A percentile compares a stretch with the other conserved stretches of the same genome.
Conservation (phyloP, 2,329 filamentous ascomycete species). For the Seiridium unicorne region DNA sequence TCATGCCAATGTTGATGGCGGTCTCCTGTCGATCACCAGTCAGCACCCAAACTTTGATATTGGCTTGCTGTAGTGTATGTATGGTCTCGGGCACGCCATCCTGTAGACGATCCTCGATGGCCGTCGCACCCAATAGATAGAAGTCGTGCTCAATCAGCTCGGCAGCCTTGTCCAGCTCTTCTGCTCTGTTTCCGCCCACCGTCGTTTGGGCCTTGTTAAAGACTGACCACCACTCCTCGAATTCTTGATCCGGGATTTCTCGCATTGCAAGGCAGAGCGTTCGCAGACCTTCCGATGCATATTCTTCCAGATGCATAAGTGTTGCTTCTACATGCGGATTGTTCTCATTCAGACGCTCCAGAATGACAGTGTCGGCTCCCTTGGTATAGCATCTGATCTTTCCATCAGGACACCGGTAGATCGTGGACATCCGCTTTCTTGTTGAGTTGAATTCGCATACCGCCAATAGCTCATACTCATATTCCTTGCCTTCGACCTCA, state of each 20-base stretch:
- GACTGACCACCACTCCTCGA: conserved; percentile 79
- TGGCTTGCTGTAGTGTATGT: conserved; percentile 91
- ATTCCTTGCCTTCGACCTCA: conserved; percentile 66
- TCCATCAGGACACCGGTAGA: conserved; percentile 94
- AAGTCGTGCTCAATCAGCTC: conserved; percentile 94
- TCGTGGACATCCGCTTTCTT: conserved; percentile 95
- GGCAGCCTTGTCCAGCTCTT: conserved; percentile 94
- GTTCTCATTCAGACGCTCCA: conserved; percentile 81
- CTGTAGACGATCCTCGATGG: conserved; percentile 94
- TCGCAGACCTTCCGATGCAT: conserved; percentile 91
- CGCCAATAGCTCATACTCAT: conserved; percentile 86
- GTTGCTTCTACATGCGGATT: conserved; percentile 90
- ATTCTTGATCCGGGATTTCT: conserved; percentile 87
- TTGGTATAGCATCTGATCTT: conserved; percentile 94
- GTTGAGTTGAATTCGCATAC: conserved; percentile 99
- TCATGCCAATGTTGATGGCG: conserved; percentile 99
- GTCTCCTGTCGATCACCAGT: conserved; percentile 98
- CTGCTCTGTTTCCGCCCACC: conserved; percentile 85
- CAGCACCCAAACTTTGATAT: conserved; percentile 98
- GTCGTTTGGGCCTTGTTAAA: conserved; percentile 88
- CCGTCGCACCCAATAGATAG: conserved; percentile 87
- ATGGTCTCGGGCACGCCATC: conserved; percentile 98
- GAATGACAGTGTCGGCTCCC: conserved; percentile 94
- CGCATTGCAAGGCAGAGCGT: conserved; percentile 95
- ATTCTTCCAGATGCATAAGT: conserved; percentile 93